Percentiles rank a stretch among this genome's conserved stretches.
Conservation (phyloP, 805 yeast species). For the Ogataea trehaloabstinens region DNA sequence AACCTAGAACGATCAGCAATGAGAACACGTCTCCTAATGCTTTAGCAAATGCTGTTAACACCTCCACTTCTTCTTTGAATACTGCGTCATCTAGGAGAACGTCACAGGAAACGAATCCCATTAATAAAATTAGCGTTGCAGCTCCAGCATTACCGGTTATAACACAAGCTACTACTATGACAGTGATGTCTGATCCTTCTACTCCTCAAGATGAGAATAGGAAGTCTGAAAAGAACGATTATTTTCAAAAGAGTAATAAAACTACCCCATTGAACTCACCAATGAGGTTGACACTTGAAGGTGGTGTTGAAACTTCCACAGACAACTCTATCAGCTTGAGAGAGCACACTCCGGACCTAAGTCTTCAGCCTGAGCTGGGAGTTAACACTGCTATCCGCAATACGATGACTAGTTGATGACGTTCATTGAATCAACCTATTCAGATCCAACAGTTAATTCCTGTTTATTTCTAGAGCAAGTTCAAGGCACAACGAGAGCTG, state of each 20-base stretch:
- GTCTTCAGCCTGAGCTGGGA: too few relatives aligned
- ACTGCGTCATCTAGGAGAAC: conserved; percentile 22
- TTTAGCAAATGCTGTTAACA: conserved; percentile 10
- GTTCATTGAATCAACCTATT: too few relatives aligned
- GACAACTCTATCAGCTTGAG: too few relatives aligned
- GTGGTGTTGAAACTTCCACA: too few relatives aligned
- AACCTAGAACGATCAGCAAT: conserved; percentile 7
- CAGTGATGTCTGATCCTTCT: conserved; percentile 24
- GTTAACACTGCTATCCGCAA: too few relatives aligned
- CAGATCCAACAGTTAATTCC: too few relatives aligned
- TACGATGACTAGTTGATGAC: too few relatives aligned
- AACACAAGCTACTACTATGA: conserved; percentile 35
- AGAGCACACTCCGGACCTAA: too few relatives aligned
- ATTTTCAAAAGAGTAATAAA: conserved; percentile 6
- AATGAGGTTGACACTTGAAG: too few relatives aligned
- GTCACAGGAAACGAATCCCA: conserved; percentile 26
- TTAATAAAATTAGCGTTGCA: conserved; percentile 28
- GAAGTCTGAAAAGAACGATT: conserved; percentile 15
- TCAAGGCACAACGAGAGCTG: conserved; percentile 15
- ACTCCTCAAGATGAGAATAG: conserved; percentile 16
- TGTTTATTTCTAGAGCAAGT: too few relatives aligned
- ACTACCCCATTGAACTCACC: conserved; percentile 14
- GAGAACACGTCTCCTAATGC: conserved; percentile 14
- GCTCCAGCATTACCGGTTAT: conserved; percentile 36
- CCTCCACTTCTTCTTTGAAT: conserved; percentile 16